Base-by-base conservation (phyloP, 352 stramenopile genomes). In the Globisporangium takayamanum region DNA sequence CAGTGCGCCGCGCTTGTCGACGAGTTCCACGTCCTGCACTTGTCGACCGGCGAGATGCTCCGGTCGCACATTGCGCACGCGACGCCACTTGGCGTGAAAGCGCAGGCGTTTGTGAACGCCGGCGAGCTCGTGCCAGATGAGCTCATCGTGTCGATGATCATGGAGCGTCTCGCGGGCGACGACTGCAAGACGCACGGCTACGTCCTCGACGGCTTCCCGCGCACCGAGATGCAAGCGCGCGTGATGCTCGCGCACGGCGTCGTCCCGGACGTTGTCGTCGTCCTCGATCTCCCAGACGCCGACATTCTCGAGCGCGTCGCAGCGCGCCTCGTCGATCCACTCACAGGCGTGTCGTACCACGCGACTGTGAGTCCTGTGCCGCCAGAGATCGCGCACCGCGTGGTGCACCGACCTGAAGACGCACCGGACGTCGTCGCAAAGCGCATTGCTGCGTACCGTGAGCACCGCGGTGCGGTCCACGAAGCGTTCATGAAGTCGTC, bases 201-300 rank as follows among this genome's bases (percentile, higher is more conserved):
- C 88, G 74, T 99, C 15, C 68, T 99, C 0, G 95, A 99, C 63
- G 96, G 96, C 6, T 98, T 97, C 63, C 96, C 96, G 2, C 85
- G 93, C 45, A 98, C 94, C 8, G 78, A 87, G 39, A 82, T 76
- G 18, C 92, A 98, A 61, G 94, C 94, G 10, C 75, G 95, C 12
- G 80, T 94, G n/a, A 76, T 98, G 33, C 57, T 82, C 22, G 66
- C 76, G 6, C 69, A 88, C 41, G 80, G 88, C 16, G 69, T 96
- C 39, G 63, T 79, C 2, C 87, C 92, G 2, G 87, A 98, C 59
- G 69, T 96, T 2, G 93, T 98, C 28, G 68, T 98, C 12, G 85
- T 97, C 49, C 67, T 98, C 5, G 81, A 97, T 60, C 80, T 98
- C 7, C 84, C 92, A 4, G 94, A 98, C 63, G 80, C 92, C 14